Base-by-base conservation (phyloP, 352 stramenopile species). In the Pythium oligandrum region DNA sequence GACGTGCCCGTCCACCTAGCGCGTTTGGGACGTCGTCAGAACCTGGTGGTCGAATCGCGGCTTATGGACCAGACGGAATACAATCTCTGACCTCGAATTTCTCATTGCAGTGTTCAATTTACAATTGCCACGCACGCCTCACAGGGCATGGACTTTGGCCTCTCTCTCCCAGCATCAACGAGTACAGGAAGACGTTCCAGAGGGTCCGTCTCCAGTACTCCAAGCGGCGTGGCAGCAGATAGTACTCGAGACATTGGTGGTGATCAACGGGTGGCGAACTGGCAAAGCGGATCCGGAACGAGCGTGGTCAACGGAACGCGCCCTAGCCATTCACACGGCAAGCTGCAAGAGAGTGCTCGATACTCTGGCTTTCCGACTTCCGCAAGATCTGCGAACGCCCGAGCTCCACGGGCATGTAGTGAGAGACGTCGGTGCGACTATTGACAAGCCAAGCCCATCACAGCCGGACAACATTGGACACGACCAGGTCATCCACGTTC, bases 171-270 rank as follows among this genome's bases (percentile, higher is more conserved):
- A 59, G 53, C 17, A 26, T 26, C 17, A 26, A 26, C n/a, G 44
- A 10, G 17, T 35, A 44, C 4, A 26, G 8, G 7, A 4, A n/a
- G 52, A 44, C 42, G 44, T 44, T 52, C 52, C 35, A 11, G 52
- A 51, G 1, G 36, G 26, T 8, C 52, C 44, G n/a, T 58, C 17
- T 31, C 44, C 33, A 1, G 42, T 35, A 10, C 42, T 58, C n/a
- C 52, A 52, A 12, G 42, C 42, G 4, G 42, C 35, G 7, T 57
- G 51, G 53, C 43, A 53, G 37, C 53, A 59, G 35, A 1, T 53
- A 11, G 53, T 52, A 10, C 36, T 59, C 2, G 53, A 59, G 34
- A 59, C 53, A 37, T 32, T 59, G 5, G 53, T 59, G 26, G 53
- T 59, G 2, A 52, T 59, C n/a, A 26, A 48, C 30, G 36, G 10